Evolutionary conservation across 2,329 filamentous ascomycete genomes (phyloP).

Genomic region (Juglanconis juglandina): DNA sequence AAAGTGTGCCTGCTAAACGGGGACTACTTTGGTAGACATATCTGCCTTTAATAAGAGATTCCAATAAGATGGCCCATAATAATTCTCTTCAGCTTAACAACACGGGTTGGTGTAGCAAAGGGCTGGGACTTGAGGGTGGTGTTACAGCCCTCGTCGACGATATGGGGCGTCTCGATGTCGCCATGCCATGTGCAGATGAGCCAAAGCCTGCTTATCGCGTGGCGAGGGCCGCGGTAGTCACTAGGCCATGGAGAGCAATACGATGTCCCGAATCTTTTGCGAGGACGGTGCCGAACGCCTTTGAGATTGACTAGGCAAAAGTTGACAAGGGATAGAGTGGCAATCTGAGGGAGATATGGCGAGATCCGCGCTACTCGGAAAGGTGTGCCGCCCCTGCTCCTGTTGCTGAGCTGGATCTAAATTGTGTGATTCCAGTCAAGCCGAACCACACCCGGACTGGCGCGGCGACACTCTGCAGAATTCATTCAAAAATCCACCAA

Average conservation of each 20-base stretch:
- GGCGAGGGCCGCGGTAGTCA: not conserved
- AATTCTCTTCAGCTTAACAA: not conserved
- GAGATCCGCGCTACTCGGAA: conserved; percentile 9
- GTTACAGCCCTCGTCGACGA: not conserved
- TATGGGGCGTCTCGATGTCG: not conserved
- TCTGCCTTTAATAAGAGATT: not conserved
- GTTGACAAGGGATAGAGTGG: not conserved
- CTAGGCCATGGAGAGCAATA: not conserved
- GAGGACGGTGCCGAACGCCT: too few species aligned
- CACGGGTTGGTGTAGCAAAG: not conserved
- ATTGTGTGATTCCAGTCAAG: not conserved
- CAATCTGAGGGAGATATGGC: conserved; percentile 16
- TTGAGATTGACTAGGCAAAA: not conserved
- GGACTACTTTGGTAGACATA: not conserved
- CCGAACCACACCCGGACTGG: too few species aligned
- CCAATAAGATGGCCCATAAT: not conserved
- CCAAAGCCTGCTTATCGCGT: conserved; percentile 1
- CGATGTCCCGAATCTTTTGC: too few species aligned
- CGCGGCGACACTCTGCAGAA: too few species aligned
- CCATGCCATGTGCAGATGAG: not conserved
- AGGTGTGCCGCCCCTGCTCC: not conserved
- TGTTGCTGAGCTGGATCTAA: not conserved
- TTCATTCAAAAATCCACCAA: too few species aligned
- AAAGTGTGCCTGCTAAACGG: not conserved
- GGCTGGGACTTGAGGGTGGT: not conserved